These are phyloP conservation scores for Pilobolus umbonatus DNA, from an alignment of 192 early-diverging fungal genomes.

Conservation along the genomic window DNA sequence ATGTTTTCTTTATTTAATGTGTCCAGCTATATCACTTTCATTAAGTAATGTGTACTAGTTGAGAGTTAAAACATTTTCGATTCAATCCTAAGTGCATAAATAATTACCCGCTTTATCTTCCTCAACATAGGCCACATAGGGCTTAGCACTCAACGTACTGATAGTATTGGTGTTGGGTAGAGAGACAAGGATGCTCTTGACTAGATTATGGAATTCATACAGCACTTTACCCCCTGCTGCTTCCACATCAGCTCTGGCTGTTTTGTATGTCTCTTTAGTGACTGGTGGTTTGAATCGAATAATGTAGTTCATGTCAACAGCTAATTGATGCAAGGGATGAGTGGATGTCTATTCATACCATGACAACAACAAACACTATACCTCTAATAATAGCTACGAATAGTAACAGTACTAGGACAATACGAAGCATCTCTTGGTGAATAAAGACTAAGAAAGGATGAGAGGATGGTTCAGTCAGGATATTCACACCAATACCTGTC, in stretches of 20 bases:
- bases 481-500: too few relatives aligned
- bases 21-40: too few relatives aligned
- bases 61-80: too few relatives aligned
- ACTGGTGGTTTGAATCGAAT: conserved; percentile 15
- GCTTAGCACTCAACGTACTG: conserved; percentile 13
- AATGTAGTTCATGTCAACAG: conserved; percentile 13
- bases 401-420: background rate
- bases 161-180: conserved; percentile 23
- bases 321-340: background rate
- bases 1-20: too few relatives aligned
- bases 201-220: conserved; percentile 14
- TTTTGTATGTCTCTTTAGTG: background rate
- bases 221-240: conserved; percentile 17
- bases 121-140: conserved; percentile 31
- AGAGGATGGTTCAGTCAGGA: background rate
- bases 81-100: too few relatives aligned
- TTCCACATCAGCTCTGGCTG: conserved; percentile 24
- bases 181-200: conserved; percentile 19
- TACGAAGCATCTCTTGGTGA: background rate
- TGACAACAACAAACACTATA: too few relatives aligned
- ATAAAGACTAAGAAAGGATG: background rate
- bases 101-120: conserved; percentile 26
- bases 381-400: background rate
- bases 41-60: too few relatives aligned
- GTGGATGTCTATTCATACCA: too few relatives aligned